These are phyloP conservation scores for Musa acuminata DNA, from an alignment of 176 grass and related monocot species.

Conservation along the genomic window DNA sequence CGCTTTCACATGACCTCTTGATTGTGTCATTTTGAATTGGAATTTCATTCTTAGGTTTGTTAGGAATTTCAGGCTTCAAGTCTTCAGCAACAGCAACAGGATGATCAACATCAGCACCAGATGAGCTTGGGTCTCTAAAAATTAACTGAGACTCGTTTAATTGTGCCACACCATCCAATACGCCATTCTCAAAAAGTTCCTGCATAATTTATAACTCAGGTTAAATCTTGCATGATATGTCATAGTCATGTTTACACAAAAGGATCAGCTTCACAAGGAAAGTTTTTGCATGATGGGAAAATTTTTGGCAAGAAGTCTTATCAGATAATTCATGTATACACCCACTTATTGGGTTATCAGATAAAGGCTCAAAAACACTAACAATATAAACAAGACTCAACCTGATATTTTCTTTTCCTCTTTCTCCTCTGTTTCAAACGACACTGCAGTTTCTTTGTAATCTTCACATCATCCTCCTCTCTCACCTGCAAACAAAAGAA, in stretches of 20 bases:
- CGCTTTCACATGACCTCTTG: conserved; percentile 46
- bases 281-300: neutral
- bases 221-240: neutral
- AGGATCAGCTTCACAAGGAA: neutral
- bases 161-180: neutral
- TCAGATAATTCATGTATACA: neutral
- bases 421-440: conserved; percentile 54
- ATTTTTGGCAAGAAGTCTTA: neutral
- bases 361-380: conserved; percentile 1
- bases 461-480: conserved; percentile 84
- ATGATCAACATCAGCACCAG: conserved; percentile 21
- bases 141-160: neutral
- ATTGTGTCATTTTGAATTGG: conserved; percentile 15
- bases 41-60: conserved; percentile 17
- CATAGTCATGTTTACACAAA: neutral
- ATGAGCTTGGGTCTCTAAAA: conserved; percentile 22
- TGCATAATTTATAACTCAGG: neutral
- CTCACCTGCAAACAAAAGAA: conserved; percentile 41
- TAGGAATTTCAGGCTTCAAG: conserved; percentile 12
- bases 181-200: conserved; percentile 23
- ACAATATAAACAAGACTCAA: conserved; percentile 13
- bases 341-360: neutral
- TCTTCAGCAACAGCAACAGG: conserved; percentile 22
- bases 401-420: conserved; percentile 29
- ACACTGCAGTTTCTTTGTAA: conserved; percentile 44